Base-by-base conservation (phyloP, 495 filamentous ascomycete genomes). In the Tuber indicum region DNA sequence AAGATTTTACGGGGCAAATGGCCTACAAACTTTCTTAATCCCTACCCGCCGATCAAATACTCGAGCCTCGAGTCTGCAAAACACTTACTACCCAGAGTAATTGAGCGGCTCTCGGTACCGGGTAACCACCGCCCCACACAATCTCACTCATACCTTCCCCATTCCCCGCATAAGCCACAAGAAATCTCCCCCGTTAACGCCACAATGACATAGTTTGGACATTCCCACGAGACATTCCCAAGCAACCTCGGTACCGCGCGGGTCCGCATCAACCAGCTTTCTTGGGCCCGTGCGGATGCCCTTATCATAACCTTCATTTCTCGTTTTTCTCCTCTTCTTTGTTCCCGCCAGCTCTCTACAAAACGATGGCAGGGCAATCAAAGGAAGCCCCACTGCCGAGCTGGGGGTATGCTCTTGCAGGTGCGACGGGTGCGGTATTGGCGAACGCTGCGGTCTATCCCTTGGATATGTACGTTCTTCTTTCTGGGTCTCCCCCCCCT, bases 381-480 rank as follows among this genome's bases (percentile, higher is more conserved):
- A 96, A 96, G 85, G 90, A 91, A 75, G 89, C 86, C 43, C 84
- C 87, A 62, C 89, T 99, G 76, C 93, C 96, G 41, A 94, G 96
- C 74, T 98, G 96, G 96, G 95, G 94, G 45, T 91, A 89, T 82
- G 96, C 96, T 69, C 89, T 97, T 76, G 94, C 96, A 62, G 96
- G 96, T 79, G 93, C 96, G 74, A 93, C 94, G 26, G 95, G 96
- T 72, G 96, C 96, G 47, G 93, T 98, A 19, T 86, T 99, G 70
- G 96, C 96, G 52, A 99, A 99, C 88, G 91, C 96, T 42, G 86
- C 97, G 75, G 96, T 98, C 75, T 99, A 99, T 85, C 96, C 96
- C 21, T 87, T 99, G 47, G 96, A 99, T 85, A 93, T 99, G 95
- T 98, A 87, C 85, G 92, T 86, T 62, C 73, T 71, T 70, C 52